A percentile compares a stretch with the other conserved stretches of the same genome.
These are phyloP conservation scores for Curvularia verruculosa DNA, from an alignment of 2,329 filamentous ascomycete species.

Conservation along the genomic window DNA sequence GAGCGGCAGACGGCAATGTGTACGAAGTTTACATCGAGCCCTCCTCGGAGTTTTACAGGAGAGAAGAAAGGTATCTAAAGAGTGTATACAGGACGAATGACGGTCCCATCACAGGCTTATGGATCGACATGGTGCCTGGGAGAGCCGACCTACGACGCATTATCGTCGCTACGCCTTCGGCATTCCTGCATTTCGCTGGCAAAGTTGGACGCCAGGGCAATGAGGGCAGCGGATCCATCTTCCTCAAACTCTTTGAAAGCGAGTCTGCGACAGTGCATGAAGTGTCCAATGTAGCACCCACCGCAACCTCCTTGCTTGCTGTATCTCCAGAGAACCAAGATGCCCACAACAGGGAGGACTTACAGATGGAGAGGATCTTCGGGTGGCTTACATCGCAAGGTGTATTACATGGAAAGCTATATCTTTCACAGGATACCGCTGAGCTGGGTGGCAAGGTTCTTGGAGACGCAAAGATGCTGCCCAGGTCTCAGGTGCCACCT, in stretches of 20 bases:
- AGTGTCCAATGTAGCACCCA: slow-evolving; percentile 63
- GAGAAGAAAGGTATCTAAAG: slow-evolving; percentile 91
- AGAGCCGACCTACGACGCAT: slow-evolving; percentile 75
- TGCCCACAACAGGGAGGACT: slow-evolving; percentile 56
- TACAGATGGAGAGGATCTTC: slow-evolving; percentile 72
- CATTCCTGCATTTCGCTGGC: slow-evolving; percentile 81
- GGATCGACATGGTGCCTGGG: slow-evolving; percentile 75
- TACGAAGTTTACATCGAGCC: slow-evolving; percentile 97
- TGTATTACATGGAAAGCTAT: slow-evolving; percentile 82
- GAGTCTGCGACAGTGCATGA: slow-evolving; percentile 82
- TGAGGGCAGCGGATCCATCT: slow-evolving; percentile 84
- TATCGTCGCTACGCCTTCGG: slow-evolving; percentile 77
- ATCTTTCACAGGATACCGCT: slow-evolving; percentile 64
- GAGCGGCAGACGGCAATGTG: slow-evolving; percentile 89
- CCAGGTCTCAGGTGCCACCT: slow-evolving; percentile 73
- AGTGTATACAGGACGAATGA: slow-evolving; percentile 81
- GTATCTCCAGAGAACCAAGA: slow-evolving; percentile 76
- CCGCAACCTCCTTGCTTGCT: slow-evolving; percentile 69
- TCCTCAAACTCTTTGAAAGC: slow-evolving; percentile 83
- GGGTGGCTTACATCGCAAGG: slow-evolving; percentile 91
- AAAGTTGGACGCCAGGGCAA: slow-evolving; percentile 73
- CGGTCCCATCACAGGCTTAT: slow-evolving; percentile 82
- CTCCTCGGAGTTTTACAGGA: slow-evolving; percentile 90
- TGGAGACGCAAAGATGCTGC: slow-evolving; percentile 76
- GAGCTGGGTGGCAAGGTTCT: slow-evolving; percentile 78